Conservation (phyloP, 805 yeast genomes). For the Wickerhamiella azyma region DNA sequence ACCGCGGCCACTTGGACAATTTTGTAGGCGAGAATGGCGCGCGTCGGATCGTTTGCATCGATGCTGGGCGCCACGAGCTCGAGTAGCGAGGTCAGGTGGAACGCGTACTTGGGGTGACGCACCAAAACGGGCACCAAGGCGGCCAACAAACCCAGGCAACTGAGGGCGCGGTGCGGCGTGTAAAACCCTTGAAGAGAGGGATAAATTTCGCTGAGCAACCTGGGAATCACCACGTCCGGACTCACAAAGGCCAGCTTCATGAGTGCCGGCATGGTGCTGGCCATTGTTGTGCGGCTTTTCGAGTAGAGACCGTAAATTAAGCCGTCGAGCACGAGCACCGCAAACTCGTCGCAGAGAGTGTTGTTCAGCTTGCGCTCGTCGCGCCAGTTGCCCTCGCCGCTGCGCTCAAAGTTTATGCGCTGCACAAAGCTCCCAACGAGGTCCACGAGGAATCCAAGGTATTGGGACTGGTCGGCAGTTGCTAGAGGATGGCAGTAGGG, state of each 20-base stretch:
- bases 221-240: constrained; percentile 33
- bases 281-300: constrained; percentile 9
- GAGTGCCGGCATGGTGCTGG: constrained; percentile 9
- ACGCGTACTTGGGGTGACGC: constrained; percentile 45
- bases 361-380: constrained; percentile 22
- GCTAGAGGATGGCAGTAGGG: constrained; percentile 90
- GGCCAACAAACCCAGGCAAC: constrained; percentile 55
- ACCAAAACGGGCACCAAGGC: constrained; percentile 57
- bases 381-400: constrained; percentile 22
- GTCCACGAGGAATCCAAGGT: constrained; percentile 51
- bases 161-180: constrained; percentile 61
- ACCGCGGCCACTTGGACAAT: constrained; percentile 57
- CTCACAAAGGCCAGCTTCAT: constrained; percentile 42
- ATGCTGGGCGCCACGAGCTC: constrained; percentile 64
- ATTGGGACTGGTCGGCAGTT: constrained; percentile 64
- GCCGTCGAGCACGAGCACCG: constrained; percentile 39
- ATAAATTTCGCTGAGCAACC: constrained; percentile 46
- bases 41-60: constrained; percentile 71
- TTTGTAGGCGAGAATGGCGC: constrained; percentile 55
- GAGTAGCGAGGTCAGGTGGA: constrained; percentile 65
- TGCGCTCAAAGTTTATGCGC: constrained; percentile 27
- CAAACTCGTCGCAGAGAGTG: constrained; percentile 30
- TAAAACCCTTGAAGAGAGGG: constrained; percentile 29
- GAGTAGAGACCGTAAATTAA: constrained; percentile 43
- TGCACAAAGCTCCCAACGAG: constrained; percentile 30